A percentile compares a stretch with the other conserved stretches of the same genome.
phyloP scores from a whole-genome alignment of 257 asterid species.

The Forsythia viridissima region DNA sequence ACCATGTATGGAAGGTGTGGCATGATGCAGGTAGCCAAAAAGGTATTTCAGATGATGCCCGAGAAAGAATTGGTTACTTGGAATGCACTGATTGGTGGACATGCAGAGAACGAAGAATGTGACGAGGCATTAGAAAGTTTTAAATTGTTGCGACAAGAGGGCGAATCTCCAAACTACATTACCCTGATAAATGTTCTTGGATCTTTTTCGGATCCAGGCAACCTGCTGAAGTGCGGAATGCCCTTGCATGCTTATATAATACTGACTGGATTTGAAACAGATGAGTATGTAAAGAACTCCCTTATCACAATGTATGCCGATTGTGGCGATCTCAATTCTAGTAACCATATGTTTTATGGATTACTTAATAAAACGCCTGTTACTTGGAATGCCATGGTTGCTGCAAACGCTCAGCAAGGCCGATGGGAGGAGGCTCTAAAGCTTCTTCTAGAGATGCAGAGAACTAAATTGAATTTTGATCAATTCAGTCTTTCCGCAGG shows the following conservation, averaged over 20 bases:
- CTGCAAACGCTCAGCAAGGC: slow-evolving; percentile 74
- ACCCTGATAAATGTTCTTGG: slow-evolving; percentile 70
- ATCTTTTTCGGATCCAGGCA: slow-evolving; percentile 51
- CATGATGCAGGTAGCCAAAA: slow-evolving; percentile 53
- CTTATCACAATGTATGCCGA: slow-evolving; percentile 82
- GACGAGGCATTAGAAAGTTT: slow-evolving; percentile 50
- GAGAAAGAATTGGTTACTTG: slow-evolving; percentile 76
- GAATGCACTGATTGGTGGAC: slow-evolving; percentile 80
- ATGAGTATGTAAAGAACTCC: slow-evolving; percentile 74
- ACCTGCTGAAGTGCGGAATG: slow-evolving; percentile 60
- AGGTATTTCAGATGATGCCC: slow-evolving; percentile 56
- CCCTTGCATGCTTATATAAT: slow-evolving; percentile 67
- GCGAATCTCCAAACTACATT: slow-evolving; percentile 59
- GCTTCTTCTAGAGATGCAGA: slow-evolving; percentile 75
- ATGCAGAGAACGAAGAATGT: slow-evolving; percentile 55
- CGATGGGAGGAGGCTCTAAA: slow-evolving; percentile 77
- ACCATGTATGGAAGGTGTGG: slow-evolving; percentile 84
- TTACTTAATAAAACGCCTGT: slow-evolving; percentile 49
- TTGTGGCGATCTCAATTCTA: slow-evolving; percentile 74
- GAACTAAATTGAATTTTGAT: slow-evolving; percentile 65
- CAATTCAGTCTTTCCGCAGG: slow-evolving; percentile 83
- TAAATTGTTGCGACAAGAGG: slow-evolving; percentile 54
- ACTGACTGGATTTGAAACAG: slow-evolving; percentile 52
- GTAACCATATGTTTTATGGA: slow-evolving; percentile 53
- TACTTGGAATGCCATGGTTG: slow-evolving; percentile 82